phyloP scores from a whole-genome alignment of 192 early-diverging fungal species.

The Geranomyces variabilis region DNA sequence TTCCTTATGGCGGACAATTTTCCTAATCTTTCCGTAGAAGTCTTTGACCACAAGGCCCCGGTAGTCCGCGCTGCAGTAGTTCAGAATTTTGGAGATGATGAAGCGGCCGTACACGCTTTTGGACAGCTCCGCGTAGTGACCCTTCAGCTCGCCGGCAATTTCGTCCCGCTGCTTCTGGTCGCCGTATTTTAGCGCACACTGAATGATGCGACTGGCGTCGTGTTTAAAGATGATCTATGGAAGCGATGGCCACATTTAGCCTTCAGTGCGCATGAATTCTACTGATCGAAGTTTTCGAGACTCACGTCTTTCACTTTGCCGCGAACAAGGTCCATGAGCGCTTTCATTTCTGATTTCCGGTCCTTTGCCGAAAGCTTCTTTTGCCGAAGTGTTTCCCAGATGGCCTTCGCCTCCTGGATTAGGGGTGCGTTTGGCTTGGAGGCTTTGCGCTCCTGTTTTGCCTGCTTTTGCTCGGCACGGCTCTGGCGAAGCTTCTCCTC shows the following conservation, averaged over 20 bases:
- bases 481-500: constrained; percentile 35
- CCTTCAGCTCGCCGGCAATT: constrained; percentile 82
- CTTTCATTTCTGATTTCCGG: constrained; percentile 67
- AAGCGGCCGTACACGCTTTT: constrained; percentile 86
- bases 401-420: constrained; percentile 71
- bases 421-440: constrained; percentile 71
- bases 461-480: constrained; percentile 47
- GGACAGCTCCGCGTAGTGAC: constrained; percentile 72
- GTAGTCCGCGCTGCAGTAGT: constrained; percentile 75
- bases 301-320: constrained; percentile 78
- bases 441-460: constrained; percentile 60
- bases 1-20: constrained; percentile 85
- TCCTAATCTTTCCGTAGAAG: constrained; percentile 80
- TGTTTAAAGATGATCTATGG: constrained; percentile 84
- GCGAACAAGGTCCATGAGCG: constrained; percentile 79
- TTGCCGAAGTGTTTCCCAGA: constrained; percentile 86
- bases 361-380: constrained; percentile 68
- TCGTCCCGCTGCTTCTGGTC: constrained; percentile 70
- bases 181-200: constrained; percentile 91
- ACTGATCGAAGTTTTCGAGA: background rate
- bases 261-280: background rate
- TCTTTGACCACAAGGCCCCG: constrained; percentile 74
- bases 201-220: constrained; percentile 91
- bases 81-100: constrained; percentile 82
- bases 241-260: too few species aligned